Base-by-base conservation (phyloP, 2,329 filamentous ascomycete species). In the Scedosporium boydii region DNA sequence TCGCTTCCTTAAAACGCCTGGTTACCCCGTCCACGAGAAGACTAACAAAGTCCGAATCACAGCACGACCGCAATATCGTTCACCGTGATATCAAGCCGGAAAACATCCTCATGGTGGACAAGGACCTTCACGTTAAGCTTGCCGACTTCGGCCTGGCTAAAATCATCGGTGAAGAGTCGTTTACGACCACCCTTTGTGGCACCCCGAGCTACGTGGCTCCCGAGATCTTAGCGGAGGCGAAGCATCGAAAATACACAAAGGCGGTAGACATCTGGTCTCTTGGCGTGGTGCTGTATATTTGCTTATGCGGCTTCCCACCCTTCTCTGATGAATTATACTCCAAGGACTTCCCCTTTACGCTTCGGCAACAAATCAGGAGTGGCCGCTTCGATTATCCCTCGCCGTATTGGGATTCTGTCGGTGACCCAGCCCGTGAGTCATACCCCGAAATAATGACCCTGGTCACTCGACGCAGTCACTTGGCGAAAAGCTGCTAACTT, bases 41-140 rank as follows among this genome's bases (percentile, higher is more conserved):
- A 23, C 38, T 58, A 38, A 44, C 27, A 21, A 16, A 58, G 16
- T 1, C 34, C 14, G 16, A 14, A 6, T 38, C 41, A 4, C 63
- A 97, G 93, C 95, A 99, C 72, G 95, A 98, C 65, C 90, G 95
- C 65, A 96, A 95, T 69, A 96, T 99, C 73, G 93, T 98, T 4
- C 95, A 99, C 73, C 89, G 95, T 63, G 95, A 99, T 69, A 97
- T 99, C 76, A 98, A 97, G 75, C 93, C 93, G 0, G 93, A 98
- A 72, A 98, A 98, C 70, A 98, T 99, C 41, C 78, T 99, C 7
- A 78, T 99, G 42, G 86, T 89, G 4, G 91, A 97, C 75, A 91
- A 91, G 70, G 82, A 95, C 41, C 77, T 97, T 29, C 87, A 87
- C 64, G 88, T 96, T 66, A 99, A 99, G 76, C 78, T 99, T 65